Evolutionary conservation across 139 green algal species (phyloP).

Genomic region (Spirogloea muscicola): DNA sequence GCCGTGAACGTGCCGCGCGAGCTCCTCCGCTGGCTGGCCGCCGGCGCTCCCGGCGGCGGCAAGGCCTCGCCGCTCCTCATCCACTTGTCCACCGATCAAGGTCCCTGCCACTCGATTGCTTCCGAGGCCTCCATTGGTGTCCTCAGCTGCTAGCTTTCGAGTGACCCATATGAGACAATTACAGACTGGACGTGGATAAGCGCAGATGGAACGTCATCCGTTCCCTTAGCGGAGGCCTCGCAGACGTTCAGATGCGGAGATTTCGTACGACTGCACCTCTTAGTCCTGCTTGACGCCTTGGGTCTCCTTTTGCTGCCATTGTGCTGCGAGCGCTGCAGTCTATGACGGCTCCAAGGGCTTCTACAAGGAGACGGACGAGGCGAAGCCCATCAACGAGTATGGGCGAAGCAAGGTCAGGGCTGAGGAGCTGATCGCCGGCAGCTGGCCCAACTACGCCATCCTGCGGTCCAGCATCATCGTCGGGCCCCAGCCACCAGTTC

Average conservation of each 20-base stretch:
- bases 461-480: slow-evolving; percentile 73
- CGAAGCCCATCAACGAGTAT: slow-evolving; percentile 71
- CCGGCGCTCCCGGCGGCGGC: neutral
- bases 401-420: slow-evolving; percentile 68
- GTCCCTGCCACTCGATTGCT: slow-evolving; percentile 22
- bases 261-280: neutral
- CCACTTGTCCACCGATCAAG: slow-evolving; percentile 77
- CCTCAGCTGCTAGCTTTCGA: neutral
- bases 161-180: neutral
- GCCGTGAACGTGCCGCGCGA: slow-evolving; percentile 57
- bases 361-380: slow-evolving; percentile 52
- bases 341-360: slow-evolving; percentile 30
- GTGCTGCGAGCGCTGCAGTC: neutral
- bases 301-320: neutral
- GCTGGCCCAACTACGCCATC: slow-evolving; percentile 55
- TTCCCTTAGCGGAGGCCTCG: neutral
- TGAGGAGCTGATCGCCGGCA: slow-evolving; percentile 52
- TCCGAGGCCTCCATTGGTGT: neutral
- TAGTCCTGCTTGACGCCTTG: neutral
- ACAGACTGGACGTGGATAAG: neutral
- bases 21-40: slow-evolving; percentile 50
- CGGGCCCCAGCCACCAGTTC: slow-evolving; percentile 58
- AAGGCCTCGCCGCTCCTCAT: slow-evolving; percentile 56
- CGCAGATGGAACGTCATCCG: neutral
- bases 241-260: neutral